phyloP scores from a whole-genome alignment of 2,329 filamentous ascomycete species.

The Cytospora piceicola region DNA sequence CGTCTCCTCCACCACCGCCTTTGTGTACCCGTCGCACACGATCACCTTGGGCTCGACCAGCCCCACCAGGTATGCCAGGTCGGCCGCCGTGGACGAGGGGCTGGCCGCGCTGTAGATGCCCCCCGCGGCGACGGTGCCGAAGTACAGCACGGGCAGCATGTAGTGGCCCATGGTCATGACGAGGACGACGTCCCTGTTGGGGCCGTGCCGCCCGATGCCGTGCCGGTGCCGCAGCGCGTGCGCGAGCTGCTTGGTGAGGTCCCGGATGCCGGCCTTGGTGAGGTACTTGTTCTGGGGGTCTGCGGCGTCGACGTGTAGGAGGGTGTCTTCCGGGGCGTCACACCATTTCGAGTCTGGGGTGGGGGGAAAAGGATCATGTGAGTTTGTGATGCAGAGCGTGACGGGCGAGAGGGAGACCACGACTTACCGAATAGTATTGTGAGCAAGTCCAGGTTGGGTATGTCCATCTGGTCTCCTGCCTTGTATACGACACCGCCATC shows the following conservation, averaged over 20 bases:
- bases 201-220: constrained; percentile 53
- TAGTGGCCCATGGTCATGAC: constrained; percentile 61
- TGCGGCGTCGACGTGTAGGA: constrained; percentile 61
- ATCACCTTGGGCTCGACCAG: constrained; percentile 46
- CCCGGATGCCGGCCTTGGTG: constrained; percentile 55
- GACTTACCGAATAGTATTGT: constrained; percentile 48
- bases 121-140: constrained; percentile 60
- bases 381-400: constrained; percentile 5
- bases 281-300: constrained; percentile 54
- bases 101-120: constrained; percentile 62
- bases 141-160: constrained; percentile 57
- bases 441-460: constrained; percentile 48
- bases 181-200: constrained; percentile 57
- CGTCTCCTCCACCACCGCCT: constrained; percentile 43
- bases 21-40: constrained; percentile 52
- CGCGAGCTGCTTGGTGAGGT: constrained; percentile 56
- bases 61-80: constrained; percentile 52
- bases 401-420: background rate
- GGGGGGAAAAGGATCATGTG: constrained; percentile 27
- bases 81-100: constrained; percentile 52
- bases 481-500: constrained; percentile 45
- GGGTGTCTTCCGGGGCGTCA: constrained; percentile 49
- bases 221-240: constrained; percentile 58
- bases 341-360: constrained; percentile 41
- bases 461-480: constrained; percentile 36